Evolutionary conservation across 2,329 filamentous ascomycete genomes (phyloP).

Genomic region (Pseudocercospora cruenta): DNA sequence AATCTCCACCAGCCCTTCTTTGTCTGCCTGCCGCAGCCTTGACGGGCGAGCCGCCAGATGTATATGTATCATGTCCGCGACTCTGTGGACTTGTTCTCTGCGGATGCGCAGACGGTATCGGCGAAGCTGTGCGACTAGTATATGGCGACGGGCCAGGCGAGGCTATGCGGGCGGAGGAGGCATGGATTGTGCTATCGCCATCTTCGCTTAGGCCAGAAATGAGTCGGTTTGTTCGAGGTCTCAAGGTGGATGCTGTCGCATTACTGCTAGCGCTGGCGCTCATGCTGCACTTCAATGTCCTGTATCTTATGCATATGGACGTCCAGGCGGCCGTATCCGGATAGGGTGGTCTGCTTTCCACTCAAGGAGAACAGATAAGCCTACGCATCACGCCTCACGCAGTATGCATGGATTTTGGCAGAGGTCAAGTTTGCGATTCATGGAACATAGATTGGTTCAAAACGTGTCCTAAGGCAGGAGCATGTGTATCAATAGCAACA

Average conservation of each 20-base stretch:
- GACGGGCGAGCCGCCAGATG: constrained; percentile 9
- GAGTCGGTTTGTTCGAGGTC: constrained; percentile 51
- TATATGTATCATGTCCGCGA: constrained; percentile 10
- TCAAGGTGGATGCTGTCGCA: constrained; percentile 48
- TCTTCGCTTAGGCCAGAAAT: constrained; percentile 54
- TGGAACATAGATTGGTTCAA: not conserved
- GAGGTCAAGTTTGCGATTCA: not conserved
- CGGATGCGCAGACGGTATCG: constrained; percentile 44
- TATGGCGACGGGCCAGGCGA: constrained; percentile 44
- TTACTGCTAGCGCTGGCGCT: constrained; percentile 38
- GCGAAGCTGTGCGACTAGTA: constrained; percentile 46
- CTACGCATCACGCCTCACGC: constrained; percentile 1
- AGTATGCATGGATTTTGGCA: not conserved
- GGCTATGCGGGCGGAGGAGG: constrained; percentile 36
- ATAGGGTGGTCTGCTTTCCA: constrained; percentile 1
- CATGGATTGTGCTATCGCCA: constrained; percentile 44
- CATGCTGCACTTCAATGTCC: constrained; percentile 25
- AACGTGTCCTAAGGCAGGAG: constrained; percentile 10
- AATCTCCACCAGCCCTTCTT: constrained; percentile 26
- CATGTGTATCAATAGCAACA: constrained; percentile 4
- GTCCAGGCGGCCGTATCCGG: constrained; percentile 6
- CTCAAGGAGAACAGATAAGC: constrained; percentile 1
- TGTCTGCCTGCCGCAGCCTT: constrained; percentile 20
- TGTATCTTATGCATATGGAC: constrained; percentile 4
- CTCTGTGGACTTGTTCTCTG: constrained; percentile 22